Base-by-base conservation (phyloP, 2,329 filamentous ascomycete species). In the Trichoderma simmonsii region DNA sequence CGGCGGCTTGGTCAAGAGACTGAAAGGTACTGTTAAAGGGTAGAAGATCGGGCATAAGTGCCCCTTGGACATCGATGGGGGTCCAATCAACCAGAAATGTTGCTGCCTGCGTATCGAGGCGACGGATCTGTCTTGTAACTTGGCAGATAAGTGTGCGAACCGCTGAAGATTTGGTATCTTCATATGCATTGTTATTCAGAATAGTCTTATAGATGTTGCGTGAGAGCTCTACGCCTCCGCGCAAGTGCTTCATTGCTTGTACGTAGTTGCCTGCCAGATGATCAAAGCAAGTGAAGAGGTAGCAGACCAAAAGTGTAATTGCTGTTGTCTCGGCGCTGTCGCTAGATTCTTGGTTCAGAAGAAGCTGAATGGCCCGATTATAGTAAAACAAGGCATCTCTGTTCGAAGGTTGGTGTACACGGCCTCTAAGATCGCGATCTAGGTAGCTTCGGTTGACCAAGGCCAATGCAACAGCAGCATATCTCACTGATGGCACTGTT, bases 201-300 rank as follows among this genome's bases (percentile, higher is more conserved):
- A 54, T 65, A 54, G n/a, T 1, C 18, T 26, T n/a, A 6, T 34
- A 26, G 11, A 51, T 11, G 28, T 65, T 65, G 30, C 62, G 43
- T 34, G 43, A 65, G 43, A 65, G 62, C 28, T 65, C 62, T 6
- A 65, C 43, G 2, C 62, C 62, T 26, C 62, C 62, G 12, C 62
- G 62, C 34, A 65, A 12, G 28, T 65, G 62, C 43, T 54, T 65
- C 43, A 54, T 54, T 65, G 62, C 62, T 32, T 65, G 62, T 54
- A 51, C 12, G 26, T 65, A 54, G 43, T 65, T 65, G 43, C 62
- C 43, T n/a, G 28, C 28, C 12, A 65, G 11, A 34, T 65, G 62
- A 54, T 65, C 62, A 26, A 65, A 65, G 43, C 62, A 65, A n/a
- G 21, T 65, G 62, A 65, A 65, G n/a, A 65, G 62, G 11, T 65